Percentiles rank a stretch among this genome's conserved stretches.
phyloP scores from a whole-genome alignment of 768 basidiomycete genomes.

The Pholiota molesta region DNA sequence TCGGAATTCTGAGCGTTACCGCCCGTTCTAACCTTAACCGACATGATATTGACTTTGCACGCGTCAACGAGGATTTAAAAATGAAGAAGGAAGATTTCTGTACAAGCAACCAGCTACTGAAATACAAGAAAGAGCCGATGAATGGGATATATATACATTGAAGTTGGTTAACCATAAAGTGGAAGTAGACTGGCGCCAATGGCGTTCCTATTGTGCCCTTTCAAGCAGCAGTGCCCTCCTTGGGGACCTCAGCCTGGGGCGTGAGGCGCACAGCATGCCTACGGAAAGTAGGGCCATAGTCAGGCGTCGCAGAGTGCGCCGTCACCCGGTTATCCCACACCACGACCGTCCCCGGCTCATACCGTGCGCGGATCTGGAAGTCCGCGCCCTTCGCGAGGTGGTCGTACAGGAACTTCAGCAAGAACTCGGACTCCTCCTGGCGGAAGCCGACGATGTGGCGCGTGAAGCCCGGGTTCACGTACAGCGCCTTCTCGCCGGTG shows the following conservation, averaged over 20 bases:
- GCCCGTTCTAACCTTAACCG: no score
- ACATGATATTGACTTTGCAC: no score
- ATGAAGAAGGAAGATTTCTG: no score
- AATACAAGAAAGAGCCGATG: neutral
- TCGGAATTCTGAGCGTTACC: no score
- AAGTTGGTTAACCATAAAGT: neutral
- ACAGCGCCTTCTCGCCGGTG: constrained; percentile 65
- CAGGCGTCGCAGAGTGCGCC: constrained; percentile 46
- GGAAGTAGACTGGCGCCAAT: no score
- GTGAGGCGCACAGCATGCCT: constrained; percentile 52
- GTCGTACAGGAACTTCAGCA: constrained; percentile 57
- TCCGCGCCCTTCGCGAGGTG: constrained; percentile 54
- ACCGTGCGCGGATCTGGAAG: constrained; percentile 51
- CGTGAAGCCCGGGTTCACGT: constrained; percentile 60
- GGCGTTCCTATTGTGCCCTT: neutral
- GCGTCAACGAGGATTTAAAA: no score
- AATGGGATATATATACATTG: neutral
- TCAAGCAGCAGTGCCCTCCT: constrained; percentile 17
- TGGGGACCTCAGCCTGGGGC: constrained; percentile 49
- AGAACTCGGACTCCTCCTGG: constrained; percentile 54
- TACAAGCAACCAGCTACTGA: no score
- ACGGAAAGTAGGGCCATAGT: constrained; percentile 38
- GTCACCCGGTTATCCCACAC: constrained; percentile 60
- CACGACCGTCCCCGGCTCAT: constrained; percentile 56
- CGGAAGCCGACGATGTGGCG: constrained; percentile 57